Percentiles rank a stretch among this genome's conserved stretches.
Conservation (phyloP, 108 stramenopile species). For the Discostella stelligeroides region DNA sequence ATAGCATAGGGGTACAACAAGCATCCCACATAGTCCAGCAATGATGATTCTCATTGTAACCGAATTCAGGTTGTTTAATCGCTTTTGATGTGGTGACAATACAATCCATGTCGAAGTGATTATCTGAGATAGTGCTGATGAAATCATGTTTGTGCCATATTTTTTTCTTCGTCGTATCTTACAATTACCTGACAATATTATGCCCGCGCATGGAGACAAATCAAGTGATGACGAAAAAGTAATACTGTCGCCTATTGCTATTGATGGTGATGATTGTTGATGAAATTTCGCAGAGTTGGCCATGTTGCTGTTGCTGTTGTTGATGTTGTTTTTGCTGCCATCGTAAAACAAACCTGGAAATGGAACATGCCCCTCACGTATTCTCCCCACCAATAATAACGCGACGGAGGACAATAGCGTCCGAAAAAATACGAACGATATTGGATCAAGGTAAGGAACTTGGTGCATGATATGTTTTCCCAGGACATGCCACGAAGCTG, state of each 20-base stretch:
- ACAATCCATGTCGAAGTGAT: background rate
- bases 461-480: slow-evolving; percentile 35
- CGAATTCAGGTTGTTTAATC: slow-evolving; percentile 9
- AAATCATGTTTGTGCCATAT: background rate
- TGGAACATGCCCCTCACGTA: slow-evolving; percentile 29
- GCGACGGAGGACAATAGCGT: slow-evolving; percentile 19
- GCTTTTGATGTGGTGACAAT: background rate
- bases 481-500: slow-evolving; percentile 41
- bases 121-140: background rate
- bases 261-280: background rate
- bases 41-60: slow-evolving; percentile 29
- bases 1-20: slow-evolving; percentile 26
- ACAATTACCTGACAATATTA: background rate
- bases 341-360: slow-evolving; percentile 34
- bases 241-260: slow-evolving; percentile 18
- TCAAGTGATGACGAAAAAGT: background rate
- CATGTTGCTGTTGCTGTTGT: slow-evolving; percentile 5
- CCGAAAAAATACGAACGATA: slow-evolving; percentile 26
- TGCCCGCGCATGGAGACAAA: background rate
- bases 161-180: slow-evolving; percentile 6
- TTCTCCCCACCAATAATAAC: slow-evolving; percentile 21
- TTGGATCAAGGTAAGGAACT: slow-evolving; percentile 30
- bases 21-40: slow-evolving; percentile 40
- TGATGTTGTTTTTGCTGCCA: background rate
- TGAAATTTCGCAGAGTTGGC: background rate